Evolutionary conservation across 768 basidiomycete species (phyloP).

Genomic region (Sporobolomyces phaffii): DNA sequence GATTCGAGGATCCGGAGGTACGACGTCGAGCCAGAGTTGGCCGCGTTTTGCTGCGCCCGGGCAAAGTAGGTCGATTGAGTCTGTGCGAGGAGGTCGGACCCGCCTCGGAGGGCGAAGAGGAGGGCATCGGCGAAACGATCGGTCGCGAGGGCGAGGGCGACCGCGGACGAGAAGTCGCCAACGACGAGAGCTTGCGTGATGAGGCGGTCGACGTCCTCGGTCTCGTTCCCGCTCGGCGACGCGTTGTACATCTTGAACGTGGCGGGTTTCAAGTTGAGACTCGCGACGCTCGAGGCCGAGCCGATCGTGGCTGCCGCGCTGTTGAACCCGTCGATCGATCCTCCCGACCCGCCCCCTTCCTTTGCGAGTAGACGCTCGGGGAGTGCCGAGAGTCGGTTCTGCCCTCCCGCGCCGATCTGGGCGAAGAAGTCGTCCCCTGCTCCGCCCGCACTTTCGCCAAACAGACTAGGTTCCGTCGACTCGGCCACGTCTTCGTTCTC

Average conservation of each 20-base stretch:
- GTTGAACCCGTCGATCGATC: constrained; percentile 51
- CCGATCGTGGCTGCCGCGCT: constrained; percentile 93
- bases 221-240: constrained; percentile 43
- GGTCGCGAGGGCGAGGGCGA: constrained; percentile 78
- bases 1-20: constrained; percentile 92
- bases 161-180: constrained; percentile 91
- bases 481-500: not conserved
- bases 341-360: constrained; percentile 56
- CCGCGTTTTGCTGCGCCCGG: constrained; percentile 52
- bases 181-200: constrained; percentile 89
- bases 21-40: constrained; percentile 53
- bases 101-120: constrained; percentile 83
- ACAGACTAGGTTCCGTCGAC: constrained; percentile 42
- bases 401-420: constrained; percentile 54
- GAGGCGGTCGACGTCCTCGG: constrained; percentile 79
- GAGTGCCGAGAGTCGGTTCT: constrained; percentile 47
- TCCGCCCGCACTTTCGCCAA: constrained; percentile 48
- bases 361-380: constrained; percentile 57
- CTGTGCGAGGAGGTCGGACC: constrained; percentile 72
- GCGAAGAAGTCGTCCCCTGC: constrained; percentile 66
- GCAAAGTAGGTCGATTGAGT: constrained; percentile 94
- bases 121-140: constrained; percentile 93
- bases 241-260: constrained; percentile 83
- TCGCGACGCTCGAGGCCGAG: constrained; percentile 74
- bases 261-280: constrained; percentile 68